phyloP scores from a whole-genome alignment of 805 yeast species.

The Metschnikowia orientalis region DNA sequence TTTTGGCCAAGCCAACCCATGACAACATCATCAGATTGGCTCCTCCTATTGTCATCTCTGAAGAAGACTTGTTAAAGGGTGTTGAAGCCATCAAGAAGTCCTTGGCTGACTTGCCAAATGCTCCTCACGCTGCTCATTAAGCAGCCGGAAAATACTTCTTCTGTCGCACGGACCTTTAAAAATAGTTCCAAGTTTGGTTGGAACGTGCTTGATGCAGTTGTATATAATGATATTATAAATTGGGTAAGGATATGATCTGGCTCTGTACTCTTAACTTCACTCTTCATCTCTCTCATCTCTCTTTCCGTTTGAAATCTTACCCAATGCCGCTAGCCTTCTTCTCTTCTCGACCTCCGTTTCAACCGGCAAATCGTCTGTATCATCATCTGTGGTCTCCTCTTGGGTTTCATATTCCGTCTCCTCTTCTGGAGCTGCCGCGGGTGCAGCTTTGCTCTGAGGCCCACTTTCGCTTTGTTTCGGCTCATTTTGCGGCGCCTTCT shows the following conservation, averaged over 20 bases:
- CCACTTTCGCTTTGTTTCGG: slow-evolving; percentile 1
- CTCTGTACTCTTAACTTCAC: no score
- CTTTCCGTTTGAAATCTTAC: slow-evolving; percentile 37
- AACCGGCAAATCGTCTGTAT: slow-evolving; percentile 21
- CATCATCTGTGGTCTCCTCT: slow-evolving; percentile 18
- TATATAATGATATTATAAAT: no score
- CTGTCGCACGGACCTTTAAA: no score
- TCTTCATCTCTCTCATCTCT: slow-evolving; percentile 50
- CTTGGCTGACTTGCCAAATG: slow-evolving; percentile 52
- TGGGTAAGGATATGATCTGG: no score
- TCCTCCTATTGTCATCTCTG: slow-evolving; percentile 88
- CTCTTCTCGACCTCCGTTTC: slow-evolving; percentile 67
- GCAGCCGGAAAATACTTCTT: no score
- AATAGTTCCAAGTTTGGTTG: no score
- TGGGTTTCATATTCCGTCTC: slow-evolving; percentile 16
- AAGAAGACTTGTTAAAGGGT: slow-evolving; percentile 81
- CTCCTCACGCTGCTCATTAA: slow-evolving; percentile 43
- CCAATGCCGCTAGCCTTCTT: slow-evolving; percentile 59
- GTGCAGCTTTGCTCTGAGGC: not conserved
- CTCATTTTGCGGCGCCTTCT: slow-evolving; percentile 12
- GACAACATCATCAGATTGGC: slow-evolving; percentile 94
- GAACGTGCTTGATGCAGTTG: no score
- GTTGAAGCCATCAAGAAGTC: slow-evolving; percentile 65
- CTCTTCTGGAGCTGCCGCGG: slow-evolving; percentile 2
- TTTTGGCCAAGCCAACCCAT: slow-evolving; percentile 94